Conservation (phyloP, 2,329 filamentous ascomycete genomes). For the Claviceps quebecensis region DNA sequence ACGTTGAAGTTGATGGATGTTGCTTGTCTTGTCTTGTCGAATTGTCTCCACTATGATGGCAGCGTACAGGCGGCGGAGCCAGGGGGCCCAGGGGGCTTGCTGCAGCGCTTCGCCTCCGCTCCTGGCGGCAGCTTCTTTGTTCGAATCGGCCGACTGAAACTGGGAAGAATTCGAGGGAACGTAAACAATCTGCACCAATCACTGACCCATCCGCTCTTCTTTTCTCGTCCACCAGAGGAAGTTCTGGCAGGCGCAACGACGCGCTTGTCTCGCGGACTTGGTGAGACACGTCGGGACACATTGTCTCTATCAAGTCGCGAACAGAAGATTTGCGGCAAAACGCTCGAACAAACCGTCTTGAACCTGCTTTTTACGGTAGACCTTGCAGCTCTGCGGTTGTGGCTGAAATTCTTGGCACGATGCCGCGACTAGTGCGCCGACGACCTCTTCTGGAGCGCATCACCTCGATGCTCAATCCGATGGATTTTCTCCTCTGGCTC, state of each 20-base stretch:
- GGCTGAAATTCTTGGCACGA: slow-evolving; percentile 18
- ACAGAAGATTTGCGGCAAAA: background rate
- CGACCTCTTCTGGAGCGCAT: slow-evolving; percentile 70
- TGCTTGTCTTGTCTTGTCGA: background rate
- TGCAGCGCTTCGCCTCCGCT: background rate
- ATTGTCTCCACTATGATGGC: slow-evolving; percentile 2
- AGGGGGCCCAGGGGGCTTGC: slow-evolving; percentile 1
- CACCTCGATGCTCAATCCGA: slow-evolving; percentile 65
- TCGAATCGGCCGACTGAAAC: too few relatives aligned
- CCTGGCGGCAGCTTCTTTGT: too few relatives aligned
- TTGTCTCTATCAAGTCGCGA: background rate
- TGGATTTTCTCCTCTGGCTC: slow-evolving; percentile 80
- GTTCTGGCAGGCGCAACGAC: background rate
- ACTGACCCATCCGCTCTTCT: background rate
- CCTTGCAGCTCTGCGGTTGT: background rate
- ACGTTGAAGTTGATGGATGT: background rate
- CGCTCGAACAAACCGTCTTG: background rate
- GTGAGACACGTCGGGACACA: background rate
- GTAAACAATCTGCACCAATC: slow-evolving; percentile 12
- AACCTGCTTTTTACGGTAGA: background rate
- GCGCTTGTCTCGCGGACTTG: background rate
- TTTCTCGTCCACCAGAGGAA: background rate
- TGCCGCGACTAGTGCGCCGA: slow-evolving; percentile 70
- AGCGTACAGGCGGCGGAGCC: background rate
- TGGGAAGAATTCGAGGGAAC: too few relatives aligned